Base-by-base conservation (phyloP, 768 basidiomycete species). In the Leccinum barrowsii region DNA sequence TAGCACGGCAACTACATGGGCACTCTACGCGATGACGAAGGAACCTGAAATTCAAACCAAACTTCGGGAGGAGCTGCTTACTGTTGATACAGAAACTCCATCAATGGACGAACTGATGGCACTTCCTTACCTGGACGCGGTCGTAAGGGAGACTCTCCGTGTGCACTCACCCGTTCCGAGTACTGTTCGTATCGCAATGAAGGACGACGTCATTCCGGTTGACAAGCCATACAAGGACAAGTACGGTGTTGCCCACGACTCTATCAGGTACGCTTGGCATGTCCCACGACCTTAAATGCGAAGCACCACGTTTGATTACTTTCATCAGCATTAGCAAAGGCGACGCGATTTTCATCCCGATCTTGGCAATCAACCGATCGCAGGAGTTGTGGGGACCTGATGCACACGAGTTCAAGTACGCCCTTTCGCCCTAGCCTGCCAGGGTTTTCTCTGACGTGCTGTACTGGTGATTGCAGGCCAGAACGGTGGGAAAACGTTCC, bases 111-210 rank as follows among this genome's bases (percentile, higher is more conserved):
- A 85, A 32, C 78, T 92, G 1, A 80, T 82, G 56, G 74, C 79
- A 4, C 75, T 93, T 3, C 80, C 85, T 0, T 90, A 87, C 64
- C 82, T 92, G n/a, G 90, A 90, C 60, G 75, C 75, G 19, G 79
- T 87, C 10, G 76, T 86, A 2, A 78, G 81, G 7, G 87, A 89
- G 70, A 81, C 79, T 0, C 68, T 89, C 56, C 80, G 87, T 0
- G 49, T 85, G 1, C 76, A 87, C 59, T 54, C 84, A 0, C 84
- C 85, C 0, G 78, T 87, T 3, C 71, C 78, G 1, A 61, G 60
- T 15, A 78, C 78, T 0, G 56, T 75, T 8, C 73, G 84, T 7
- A 66, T 77, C 2, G 82, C 84, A 0, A 74, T 72, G 47, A 75
- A 78, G 53, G 82, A 87, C 53, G 84, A 85, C 51, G 62, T 82